Evolutionary conservation across 768 basidiomycete genomes (phyloP), one percentile per base, ranked within the genome.

Genomic region (Termitomyces sp.): DNA sequence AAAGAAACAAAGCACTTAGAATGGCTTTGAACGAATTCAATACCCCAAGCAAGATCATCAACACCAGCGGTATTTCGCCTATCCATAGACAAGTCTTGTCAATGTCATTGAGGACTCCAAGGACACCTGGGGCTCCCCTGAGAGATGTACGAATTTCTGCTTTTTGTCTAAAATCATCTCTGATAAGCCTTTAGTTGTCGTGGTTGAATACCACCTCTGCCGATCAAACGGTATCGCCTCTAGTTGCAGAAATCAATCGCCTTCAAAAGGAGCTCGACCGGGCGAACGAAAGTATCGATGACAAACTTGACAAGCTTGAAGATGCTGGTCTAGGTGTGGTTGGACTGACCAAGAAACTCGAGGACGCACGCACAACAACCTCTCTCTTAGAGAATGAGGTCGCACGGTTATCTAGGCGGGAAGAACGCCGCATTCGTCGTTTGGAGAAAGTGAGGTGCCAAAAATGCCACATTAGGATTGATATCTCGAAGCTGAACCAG

Each of bases 251-350:
- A 68, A 89, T 94, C 51, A 77, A 76, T 52, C 81, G 87, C 24
- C 74, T 94, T 38, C 87, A 93, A 63, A 75, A 75, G 18, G 87
- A 94, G 62, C 84, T 94, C 28, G 87, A 88, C 60, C 77, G 68
- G 2, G 92, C 92, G 10, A 93, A 95, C 66, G 85, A 88, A 36
- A 88, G 82, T 63, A 90, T 95, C 54, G 94, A 95, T 63, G 87
- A 92, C 66, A 94, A 94, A 68, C 77, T 95, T 16, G 91, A 92
- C 67, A 84, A 87, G 52, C 84, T 95, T 3, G 89, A 91, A 65
- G 86, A 92, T 56, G 86, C 87, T 0, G 92, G 92, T 5, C 69
- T 87, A 14, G 90, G 84, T 30, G 86, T 86, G 43, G 83, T 93
- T 46, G 83, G 81, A 7, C 74, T 92, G 36, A 85, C 87, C 0